Conservation (phyloP, 2,329 filamentous ascomycete genomes). For the Atkinsonella texensis region DNA sequence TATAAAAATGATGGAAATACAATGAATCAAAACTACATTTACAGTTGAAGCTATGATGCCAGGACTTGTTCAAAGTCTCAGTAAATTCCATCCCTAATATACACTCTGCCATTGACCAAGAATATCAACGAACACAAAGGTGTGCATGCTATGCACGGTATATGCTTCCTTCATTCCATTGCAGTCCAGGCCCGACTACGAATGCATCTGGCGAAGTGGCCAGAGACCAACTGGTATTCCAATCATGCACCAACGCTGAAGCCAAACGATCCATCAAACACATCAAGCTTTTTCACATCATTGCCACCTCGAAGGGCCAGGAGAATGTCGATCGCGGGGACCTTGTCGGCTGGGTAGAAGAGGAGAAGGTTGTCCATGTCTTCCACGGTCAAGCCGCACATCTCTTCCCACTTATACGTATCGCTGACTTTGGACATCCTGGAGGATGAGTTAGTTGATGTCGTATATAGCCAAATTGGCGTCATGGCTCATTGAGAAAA, state of each 20-base stretch:
- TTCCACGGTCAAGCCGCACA: constrained; percentile 68
- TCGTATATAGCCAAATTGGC: too few species aligned
- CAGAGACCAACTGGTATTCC: neutral
- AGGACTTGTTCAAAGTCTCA: neutral
- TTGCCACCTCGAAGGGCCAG: constrained; percentile 38
- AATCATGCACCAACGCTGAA: constrained; percentile 38
- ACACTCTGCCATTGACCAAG: neutral
- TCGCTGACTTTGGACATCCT: constrained; percentile 94
- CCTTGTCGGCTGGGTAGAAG: constrained; percentile 52
- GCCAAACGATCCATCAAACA: constrained; percentile 48
- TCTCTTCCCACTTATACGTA: constrained; percentile 69
- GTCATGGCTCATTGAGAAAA: neutral
- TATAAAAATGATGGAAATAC: neutral
- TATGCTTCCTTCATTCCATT: too few species aligned
- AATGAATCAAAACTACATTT: neutral
- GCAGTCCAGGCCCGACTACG: neutral
- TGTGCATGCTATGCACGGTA: neutral
- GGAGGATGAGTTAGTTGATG: neutral
- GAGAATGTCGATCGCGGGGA: constrained; percentile 44
- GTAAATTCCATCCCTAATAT: neutral
- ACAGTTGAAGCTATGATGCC: neutral
- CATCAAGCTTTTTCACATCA: constrained; percentile 33
- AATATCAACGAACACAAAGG: neutral
- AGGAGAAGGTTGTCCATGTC: constrained; percentile 74
- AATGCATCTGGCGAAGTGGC: neutral